Conservation (phyloP, 2,329 filamentous ascomycete species). For the Periconia sp. region DNA sequence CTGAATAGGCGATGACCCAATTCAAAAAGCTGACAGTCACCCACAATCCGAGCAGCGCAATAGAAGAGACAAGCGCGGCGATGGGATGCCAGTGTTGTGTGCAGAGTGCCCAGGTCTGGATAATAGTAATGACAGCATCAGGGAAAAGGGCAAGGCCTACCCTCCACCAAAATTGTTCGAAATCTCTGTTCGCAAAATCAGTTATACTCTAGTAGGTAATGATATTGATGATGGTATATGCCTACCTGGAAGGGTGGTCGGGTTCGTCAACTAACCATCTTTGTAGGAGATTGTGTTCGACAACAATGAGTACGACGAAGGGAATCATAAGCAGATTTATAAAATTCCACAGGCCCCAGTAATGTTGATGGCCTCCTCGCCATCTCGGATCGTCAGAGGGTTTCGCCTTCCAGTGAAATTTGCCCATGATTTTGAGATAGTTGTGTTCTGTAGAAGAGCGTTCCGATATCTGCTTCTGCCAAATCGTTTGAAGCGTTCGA, state of each 20-base stretch:
- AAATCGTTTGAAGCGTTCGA: background rate
- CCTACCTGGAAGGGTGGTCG: background rate
- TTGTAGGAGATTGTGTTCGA: constrained; percentile 8
- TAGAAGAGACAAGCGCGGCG: constrained; percentile 3
- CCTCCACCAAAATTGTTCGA: constrained; percentile 1
- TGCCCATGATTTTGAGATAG: background rate
- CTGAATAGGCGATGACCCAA: background rate
- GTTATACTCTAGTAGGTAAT: background rate
- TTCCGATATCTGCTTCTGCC: background rate
- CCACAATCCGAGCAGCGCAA: constrained; percentile 2
- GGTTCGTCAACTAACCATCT: constrained; percentile 1
- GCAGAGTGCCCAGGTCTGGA: background rate
- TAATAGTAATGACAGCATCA: constrained; percentile 3
- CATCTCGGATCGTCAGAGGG: constrained; percentile 10
- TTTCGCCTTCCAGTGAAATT: background rate
- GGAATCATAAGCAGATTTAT: constrained; percentile 11
- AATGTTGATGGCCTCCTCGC: constrained; percentile 11
- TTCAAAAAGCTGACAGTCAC: background rate
- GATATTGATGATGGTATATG: background rate
- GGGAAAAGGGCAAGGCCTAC: constrained; percentile 1
- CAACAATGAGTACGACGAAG: constrained; percentile 15
- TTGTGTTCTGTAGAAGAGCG: background rate
- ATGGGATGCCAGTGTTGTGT: constrained; percentile 5
- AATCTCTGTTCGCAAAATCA: background rate
- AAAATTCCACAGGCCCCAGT: constrained; percentile 11